Conservation (phyloP, 192 early-diverging fungal genomes). For the Coemansia sp. region DNA sequence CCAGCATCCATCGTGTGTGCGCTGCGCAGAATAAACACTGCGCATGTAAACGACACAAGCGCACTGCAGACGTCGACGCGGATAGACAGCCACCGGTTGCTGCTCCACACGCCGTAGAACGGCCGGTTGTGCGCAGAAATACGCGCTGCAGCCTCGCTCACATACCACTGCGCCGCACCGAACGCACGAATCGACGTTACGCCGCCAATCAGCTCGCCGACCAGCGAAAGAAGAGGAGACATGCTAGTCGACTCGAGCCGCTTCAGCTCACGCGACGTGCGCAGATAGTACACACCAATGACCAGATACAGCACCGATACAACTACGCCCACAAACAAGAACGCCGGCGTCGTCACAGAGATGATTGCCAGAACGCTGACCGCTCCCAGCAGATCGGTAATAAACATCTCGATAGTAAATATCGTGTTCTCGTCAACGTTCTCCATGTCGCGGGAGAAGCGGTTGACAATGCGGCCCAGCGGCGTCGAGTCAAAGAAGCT, state of each 20-base stretch:
- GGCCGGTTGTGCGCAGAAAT: slow-evolving; percentile 79
- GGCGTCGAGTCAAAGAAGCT: slow-evolving; percentile 88
- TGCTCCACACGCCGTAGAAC: slow-evolving; percentile 78
- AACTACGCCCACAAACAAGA: slow-evolving; percentile 64
- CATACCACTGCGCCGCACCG: slow-evolving; percentile 67
- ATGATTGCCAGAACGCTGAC: slow-evolving; percentile 62
- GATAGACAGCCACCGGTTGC: slow-evolving; percentile 82
- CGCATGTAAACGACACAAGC: slow-evolving; percentile 67
- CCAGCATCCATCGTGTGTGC: slow-evolving; percentile 70
- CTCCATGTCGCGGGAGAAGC: slow-evolving; percentile 85
- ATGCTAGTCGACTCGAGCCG: slow-evolving; percentile 75
- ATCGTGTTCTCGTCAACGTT: slow-evolving; percentile 67
- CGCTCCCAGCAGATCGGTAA: slow-evolving; percentile 56
- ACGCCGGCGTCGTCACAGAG: slow-evolving; percentile 63
- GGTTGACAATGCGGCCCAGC: slow-evolving; percentile 78
- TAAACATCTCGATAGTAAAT: slow-evolving; percentile 54
- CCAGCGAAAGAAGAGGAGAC: slow-evolving; percentile 75
- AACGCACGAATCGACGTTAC: slow-evolving; percentile 81
- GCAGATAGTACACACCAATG: slow-evolving; percentile 71
- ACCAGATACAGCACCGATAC: slow-evolving; percentile 59
- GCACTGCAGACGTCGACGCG: slow-evolving; percentile 81
- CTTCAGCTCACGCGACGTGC: slow-evolving; percentile 82
- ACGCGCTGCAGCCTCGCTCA: slow-evolving; percentile 58
- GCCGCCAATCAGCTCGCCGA: slow-evolving; percentile 76
- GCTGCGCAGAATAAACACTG: slow-evolving; percentile 60